Conservation (phyloP, 768 basidiomycete genomes). For the Filobasidium wieringae region DNA sequence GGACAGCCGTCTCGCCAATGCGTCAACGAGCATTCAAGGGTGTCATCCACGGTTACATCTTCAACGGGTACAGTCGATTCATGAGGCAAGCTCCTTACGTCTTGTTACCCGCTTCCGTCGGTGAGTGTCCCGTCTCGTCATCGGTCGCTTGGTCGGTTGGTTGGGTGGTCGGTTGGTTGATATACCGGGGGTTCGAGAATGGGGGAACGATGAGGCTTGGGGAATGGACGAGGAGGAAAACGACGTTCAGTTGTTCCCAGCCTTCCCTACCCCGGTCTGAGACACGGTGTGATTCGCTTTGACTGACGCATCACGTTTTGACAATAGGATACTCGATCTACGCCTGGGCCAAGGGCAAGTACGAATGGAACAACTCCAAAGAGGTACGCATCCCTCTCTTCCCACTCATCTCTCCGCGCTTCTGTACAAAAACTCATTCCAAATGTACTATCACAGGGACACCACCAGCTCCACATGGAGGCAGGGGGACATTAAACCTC, state of each 20-base stretch:
- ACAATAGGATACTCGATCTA: conserved; percentile 62
- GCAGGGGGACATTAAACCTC: background rate
- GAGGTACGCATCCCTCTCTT: conserved; percentile 11
- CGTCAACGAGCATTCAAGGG: conserved; percentile 62
- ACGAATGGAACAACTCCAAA: conserved; percentile 37
- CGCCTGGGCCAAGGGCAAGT: conserved; percentile 59
- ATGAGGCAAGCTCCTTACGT: conserved; percentile 66
- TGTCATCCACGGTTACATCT: conserved; percentile 61
- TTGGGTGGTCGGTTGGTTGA: background rate
- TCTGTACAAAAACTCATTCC: background rate
- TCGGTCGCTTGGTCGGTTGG: background rate
- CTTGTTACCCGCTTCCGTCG: conserved; percentile 60
- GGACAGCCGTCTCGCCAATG: conserved; percentile 70
- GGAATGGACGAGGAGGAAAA: background rate
- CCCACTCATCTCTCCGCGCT: background rate
- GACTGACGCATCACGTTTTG: background rate
- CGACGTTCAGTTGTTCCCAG: too few relatives aligned
- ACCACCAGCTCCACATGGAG: background rate
- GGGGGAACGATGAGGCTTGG: background rate
- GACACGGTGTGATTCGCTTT: background rate
- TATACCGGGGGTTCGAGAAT: background rate
- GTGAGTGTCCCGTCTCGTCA: conserved; percentile 44
- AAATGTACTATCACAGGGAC: background rate
- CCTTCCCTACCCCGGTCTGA: background rate
- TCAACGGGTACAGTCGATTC: conserved; percentile 74